Conservation (phyloP, 768 basidiomycete genomes). For the Boletus pseudo-olivaceus region DNA sequence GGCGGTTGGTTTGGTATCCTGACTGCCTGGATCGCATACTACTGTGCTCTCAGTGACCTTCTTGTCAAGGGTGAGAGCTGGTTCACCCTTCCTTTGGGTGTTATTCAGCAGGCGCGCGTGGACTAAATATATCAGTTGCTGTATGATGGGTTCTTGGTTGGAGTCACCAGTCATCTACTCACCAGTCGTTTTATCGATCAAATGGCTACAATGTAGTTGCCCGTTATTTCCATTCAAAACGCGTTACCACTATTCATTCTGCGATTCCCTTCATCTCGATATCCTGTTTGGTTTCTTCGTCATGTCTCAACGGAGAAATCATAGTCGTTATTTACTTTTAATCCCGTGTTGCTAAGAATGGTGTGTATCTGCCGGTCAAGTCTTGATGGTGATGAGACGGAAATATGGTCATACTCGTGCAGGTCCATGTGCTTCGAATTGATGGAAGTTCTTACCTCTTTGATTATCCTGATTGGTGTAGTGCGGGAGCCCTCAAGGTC, state of each 20-base stretch:
- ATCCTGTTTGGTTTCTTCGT: constrained; percentile 3
- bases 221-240: not conserved
- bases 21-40: constrained; percentile 47
- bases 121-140: not conserved
- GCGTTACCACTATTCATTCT: not conserved
- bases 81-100: constrained; percentile 41
- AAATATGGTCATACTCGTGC: not conserved
- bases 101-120: constrained; percentile 7
- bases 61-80: constrained; percentile 37
- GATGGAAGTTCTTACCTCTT: not conserved
- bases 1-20: constrained; percentile 46
- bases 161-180: not conserved
- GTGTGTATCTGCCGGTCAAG: no score
- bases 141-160: not conserved
- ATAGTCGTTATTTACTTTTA: not conserved
- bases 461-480: not conserved
- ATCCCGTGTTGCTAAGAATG: not conserved
- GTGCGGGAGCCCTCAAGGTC: not conserved
- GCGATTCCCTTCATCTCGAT: not conserved
- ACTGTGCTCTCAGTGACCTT: constrained; percentile 41
- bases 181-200: constrained; percentile 4
- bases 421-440: not conserved
- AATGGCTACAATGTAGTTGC: not conserved
- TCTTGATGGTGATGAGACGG: not conserved
- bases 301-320: not conserved